These are phyloP conservation scores for Trametes maxima DNA, from an alignment of 768 basidiomycete species.

Conservation along the genomic window DNA sequence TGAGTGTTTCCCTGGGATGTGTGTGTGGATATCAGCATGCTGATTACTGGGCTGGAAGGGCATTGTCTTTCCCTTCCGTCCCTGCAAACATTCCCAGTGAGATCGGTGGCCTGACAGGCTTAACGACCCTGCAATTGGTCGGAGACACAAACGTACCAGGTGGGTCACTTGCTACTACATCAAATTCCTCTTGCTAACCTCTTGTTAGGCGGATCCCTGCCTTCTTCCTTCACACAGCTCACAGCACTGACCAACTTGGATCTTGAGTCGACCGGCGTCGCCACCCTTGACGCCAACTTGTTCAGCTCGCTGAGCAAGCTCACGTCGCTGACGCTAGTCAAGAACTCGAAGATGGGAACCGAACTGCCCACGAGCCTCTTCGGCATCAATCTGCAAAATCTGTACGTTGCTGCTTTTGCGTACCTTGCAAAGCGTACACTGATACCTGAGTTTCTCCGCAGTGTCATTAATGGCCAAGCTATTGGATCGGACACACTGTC, in stretches of 20 bases:
- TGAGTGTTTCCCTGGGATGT: constrained; percentile 30
- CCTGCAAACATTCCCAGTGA: constrained; percentile 47
- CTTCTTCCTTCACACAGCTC: constrained; percentile 41
- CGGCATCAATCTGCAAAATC: constrained; percentile 37
- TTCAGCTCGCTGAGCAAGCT: constrained; percentile 39
- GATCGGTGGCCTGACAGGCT: constrained; percentile 41
- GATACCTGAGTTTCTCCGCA: constrained; percentile 12
- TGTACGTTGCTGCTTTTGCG: constrained; percentile 36
- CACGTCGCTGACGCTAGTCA: constrained; percentile 41
- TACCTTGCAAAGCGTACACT: neutral
- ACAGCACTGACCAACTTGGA: constrained; percentile 42
- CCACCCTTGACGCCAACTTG: constrained; percentile 36
- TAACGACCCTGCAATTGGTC: constrained; percentile 42
- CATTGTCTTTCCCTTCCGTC: constrained; percentile 49
- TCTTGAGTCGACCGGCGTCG: constrained; percentile 44
- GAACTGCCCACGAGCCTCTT: constrained; percentile 41
- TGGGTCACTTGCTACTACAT: constrained; percentile 17
- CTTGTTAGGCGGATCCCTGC: constrained; percentile 43
- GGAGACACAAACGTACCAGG: constrained; percentile 48
- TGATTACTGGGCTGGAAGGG: constrained; percentile 25
- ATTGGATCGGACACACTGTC: constrained; percentile 37
- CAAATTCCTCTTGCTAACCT: neutral
- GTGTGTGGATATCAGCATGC: neutral
- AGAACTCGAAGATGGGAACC: constrained; percentile 43
- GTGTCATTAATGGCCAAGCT: constrained; percentile 41